Evolutionary conservation across 768 basidiomycete species (phyloP), one percentile per base, ranked within the genome.

Genomic region (Kwoniella shandongensis): DNA sequence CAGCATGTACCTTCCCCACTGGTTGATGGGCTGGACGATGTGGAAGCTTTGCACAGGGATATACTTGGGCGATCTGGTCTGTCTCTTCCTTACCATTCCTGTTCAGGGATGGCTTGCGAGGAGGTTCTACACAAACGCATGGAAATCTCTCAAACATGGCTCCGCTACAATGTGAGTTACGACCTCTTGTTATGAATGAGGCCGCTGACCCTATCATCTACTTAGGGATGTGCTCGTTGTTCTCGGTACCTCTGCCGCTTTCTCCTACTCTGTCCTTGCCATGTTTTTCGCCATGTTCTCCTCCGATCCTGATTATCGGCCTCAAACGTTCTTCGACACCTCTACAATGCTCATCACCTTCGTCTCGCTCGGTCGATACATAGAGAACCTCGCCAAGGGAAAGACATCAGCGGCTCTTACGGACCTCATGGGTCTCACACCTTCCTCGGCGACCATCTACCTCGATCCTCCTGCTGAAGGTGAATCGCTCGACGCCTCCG

Each of bases 271-370:
- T 0, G 59, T 91, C 23, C 77, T 84, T 59, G 78, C 82, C 44
- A 82, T 99, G 80, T 41, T 89, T 59, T 79, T 79, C 47, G 87
- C 89, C 5, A 67, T 74, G 52, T 75, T 75, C 65, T 55, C 60
- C 20, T 67, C 67, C 11, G 83, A 86, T 10, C 81, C 86, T 0
- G 81, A 81, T 40, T 89, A 82, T 72, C 86, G 84, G 18, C 94
- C 96, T 1, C 83, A 87, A 73, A 83, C 91, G 42, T 98, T 98
- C 79, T 98, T 98, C 79, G 96, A 99, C 78, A 98, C 96, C 1
- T 96, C 91, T 70, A 96, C 96, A 18, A 98, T 97, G 96, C 80
- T 99, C 60, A 87, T 99, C 82, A 89, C 87, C 79, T 98, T 99
- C 75, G 88, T 98, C 67, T 93, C 91, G 2, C 83, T 98, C 13